phyloP scores from a whole-genome alignment of 2,329 filamentous ascomycete genomes.

The Penicillium sp. region DNA sequence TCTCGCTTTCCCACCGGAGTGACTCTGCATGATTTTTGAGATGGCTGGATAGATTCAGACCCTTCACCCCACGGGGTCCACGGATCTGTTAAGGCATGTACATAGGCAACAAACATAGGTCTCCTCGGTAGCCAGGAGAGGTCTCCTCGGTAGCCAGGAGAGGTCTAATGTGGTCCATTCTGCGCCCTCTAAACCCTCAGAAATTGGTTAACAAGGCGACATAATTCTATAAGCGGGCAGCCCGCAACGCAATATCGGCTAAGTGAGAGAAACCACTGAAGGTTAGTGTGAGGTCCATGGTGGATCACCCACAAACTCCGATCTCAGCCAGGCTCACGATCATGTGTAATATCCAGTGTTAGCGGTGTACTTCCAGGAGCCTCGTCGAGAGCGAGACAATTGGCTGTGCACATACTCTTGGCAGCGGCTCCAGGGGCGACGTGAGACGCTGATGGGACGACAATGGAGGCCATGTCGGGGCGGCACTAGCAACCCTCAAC shows the following conservation, averaged over 20 bases:
- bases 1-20: background rate
- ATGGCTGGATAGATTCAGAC: background rate
- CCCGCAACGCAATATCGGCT: conserved; percentile 4
- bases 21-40: conserved; percentile 1
- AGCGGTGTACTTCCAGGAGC: background rate
- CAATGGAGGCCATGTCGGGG: conserved; percentile 8
- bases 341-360: background rate
- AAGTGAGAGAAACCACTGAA: conserved; percentile 17
- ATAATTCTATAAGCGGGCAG: background rate
- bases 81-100: background rate
- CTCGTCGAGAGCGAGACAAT: background rate
- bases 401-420: conserved; percentile 15
- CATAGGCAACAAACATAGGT: background rate
- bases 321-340: background rate
- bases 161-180: background rate
- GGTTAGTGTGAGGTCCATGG: background rate
- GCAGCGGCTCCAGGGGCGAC: conserved; percentile 22
- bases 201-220: background rate
- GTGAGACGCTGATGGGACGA: conserved; percentile 15
- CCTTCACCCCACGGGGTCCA: background rate
- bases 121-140: background rate
- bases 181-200: background rate
- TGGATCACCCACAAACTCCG: conserved; percentile 1
- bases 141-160: background rate
- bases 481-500: conserved; percentile 12